Evolutionary conservation across 257 asterid species (phyloP).

Genomic region (Catharanthus roseus): DNA sequence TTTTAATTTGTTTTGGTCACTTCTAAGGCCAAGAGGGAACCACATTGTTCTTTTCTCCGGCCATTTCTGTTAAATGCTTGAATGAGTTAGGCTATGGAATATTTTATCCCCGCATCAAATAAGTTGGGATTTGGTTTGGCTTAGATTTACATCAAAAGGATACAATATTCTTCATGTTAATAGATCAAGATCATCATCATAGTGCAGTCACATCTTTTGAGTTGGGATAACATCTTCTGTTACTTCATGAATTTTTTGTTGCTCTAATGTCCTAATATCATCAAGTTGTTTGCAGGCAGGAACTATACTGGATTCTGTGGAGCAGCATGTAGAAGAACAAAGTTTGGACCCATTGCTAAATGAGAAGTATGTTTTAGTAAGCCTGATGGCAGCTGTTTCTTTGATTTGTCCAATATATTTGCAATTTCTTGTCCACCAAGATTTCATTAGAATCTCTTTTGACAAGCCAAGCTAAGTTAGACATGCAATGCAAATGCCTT

Average conservation of each 20-base stretch:
- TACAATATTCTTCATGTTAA: neutral
- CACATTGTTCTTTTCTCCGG: neutral
- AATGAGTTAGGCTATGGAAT: neutral
- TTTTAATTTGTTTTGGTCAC: neutral
- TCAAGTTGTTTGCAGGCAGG: conserved; percentile 46
- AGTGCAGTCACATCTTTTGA: neutral
- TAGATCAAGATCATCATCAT: neutral
- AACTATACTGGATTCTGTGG: conserved; percentile 54
- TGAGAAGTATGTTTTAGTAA: conserved; percentile 34
- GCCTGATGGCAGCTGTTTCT: neutral
- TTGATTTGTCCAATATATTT: neutral
- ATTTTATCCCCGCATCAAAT: neutral
- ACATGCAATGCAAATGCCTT: too few species aligned
- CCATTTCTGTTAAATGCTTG: neutral
- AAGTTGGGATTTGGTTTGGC: neutral
- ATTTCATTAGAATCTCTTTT: too few species aligned
- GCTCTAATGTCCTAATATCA: neutral
- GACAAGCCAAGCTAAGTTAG: too few species aligned
- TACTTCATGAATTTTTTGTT: neutral
- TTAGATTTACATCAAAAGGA: neutral
- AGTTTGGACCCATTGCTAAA: conserved; percentile 50
- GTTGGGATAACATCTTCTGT: neutral
- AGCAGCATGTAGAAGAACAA: conserved; percentile 72
- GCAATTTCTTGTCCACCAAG: too few species aligned
- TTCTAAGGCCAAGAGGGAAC: neutral